A percentile compares a stretch with the other conserved stretches of the same genome.
These are phyloP conservation scores for Noccaea bulbosa DNA, from an alignment of 345 rosid species.

Conservation along the genomic window DNA sequence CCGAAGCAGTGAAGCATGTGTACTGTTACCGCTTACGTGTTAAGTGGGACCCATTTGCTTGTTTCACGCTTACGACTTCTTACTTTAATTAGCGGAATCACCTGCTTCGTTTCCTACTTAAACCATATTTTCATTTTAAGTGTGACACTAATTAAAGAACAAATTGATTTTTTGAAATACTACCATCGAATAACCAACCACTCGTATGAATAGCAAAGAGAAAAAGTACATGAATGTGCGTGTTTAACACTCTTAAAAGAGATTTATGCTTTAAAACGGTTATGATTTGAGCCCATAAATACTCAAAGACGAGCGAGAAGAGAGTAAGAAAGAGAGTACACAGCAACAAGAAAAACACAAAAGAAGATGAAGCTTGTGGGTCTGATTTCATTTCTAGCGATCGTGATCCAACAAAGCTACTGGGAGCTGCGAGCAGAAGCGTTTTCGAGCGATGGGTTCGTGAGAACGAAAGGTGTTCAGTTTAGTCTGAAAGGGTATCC, in stretches of 20 bases:
- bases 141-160: not conserved
- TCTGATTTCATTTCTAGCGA: slow-evolving; percentile 38
- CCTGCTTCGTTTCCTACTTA: slow-evolving; percentile 35
- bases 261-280: slow-evolving; percentile 22
- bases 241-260: slow-evolving; percentile 32
- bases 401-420: slow-evolving; percentile 47
- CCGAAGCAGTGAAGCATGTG: slow-evolving; percentile 33
- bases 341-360: not conserved
- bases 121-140: not conserved
- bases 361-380: slow-evolving; percentile 51
- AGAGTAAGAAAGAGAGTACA: slow-evolving; percentile 24
- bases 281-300: slow-evolving; percentile 35
- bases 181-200: not conserved
- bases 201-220: not conserved
- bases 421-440: slow-evolving; percentile 40
- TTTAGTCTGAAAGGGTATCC: slow-evolving; percentile 71
- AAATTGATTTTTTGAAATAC: not conserved
- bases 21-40: slow-evolving; percentile 37
- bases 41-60: slow-evolving; percentile 20
- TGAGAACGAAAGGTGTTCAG: slow-evolving; percentile 65
- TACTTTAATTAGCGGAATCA: slow-evolving; percentile 32
- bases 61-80: slow-evolving; percentile 30
- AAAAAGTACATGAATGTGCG: not conserved
- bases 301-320: slow-evolving; percentile 24
- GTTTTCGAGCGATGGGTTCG: slow-evolving; percentile 61